Evolutionary conservation across 1,139 yeast genomes (phyloP).

Genomic region (Geotrichum candidum): DNA sequence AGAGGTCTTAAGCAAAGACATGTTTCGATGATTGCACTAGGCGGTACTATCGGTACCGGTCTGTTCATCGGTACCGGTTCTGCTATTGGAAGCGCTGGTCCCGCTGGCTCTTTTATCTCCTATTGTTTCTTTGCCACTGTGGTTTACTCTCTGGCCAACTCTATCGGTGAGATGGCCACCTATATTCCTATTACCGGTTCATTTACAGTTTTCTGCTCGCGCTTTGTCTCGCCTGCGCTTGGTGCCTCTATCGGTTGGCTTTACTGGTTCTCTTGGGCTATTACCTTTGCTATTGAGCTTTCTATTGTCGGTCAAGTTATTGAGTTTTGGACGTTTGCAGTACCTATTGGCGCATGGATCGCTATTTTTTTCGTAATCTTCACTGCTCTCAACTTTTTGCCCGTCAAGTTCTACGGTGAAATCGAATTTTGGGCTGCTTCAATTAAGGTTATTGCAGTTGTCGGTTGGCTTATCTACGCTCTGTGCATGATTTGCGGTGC

Average conservation of each 20-base stretch:
- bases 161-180: conserved; percentile 61
- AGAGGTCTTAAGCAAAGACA: conserved; percentile 34
- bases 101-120: conserved; percentile 46
- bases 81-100: conserved; percentile 51
- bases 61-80: conserved; percentile 51
- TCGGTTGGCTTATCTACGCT: conserved; percentile 57
- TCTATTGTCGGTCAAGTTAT: conserved; percentile 55
- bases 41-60: conserved; percentile 50
- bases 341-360: conserved; percentile 51
- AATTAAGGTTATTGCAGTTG: conserved; percentile 49
- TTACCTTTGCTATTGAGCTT: conserved; percentile 56
- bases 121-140: conserved; percentile 46
- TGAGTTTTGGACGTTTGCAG: conserved; percentile 56
- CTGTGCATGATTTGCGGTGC: conserved; percentile 57
- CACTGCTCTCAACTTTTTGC: conserved; percentile 47
- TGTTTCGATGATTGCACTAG: conserved; percentile 41
- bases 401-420: conserved; percentile 57
- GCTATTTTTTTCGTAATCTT: conserved; percentile 55
- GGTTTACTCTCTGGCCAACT: conserved; percentile 51
- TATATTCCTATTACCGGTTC: conserved; percentile 57
- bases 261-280: conserved; percentile 62
- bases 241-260: conserved; percentile 59
- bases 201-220: conserved; percentile 53
- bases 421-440: conserved; percentile 63
- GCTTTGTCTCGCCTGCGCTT: conserved; percentile 56